Percentiles rank a stretch among this genome's conserved stretches.
phyloP scores from a whole-genome alignment of 306 rosid species.

The Sicyos baderoa region DNA sequence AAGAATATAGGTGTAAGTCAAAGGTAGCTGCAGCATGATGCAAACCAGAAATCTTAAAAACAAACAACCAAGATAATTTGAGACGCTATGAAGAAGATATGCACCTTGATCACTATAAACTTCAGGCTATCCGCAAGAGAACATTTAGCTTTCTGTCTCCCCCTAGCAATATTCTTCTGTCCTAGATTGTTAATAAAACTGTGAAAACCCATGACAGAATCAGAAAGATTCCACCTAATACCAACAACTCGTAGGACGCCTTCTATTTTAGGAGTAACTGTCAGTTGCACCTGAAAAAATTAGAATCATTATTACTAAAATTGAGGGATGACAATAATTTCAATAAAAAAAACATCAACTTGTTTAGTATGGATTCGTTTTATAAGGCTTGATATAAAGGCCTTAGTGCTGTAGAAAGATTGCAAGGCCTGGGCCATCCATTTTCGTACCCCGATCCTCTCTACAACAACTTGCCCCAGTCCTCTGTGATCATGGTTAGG shows the following conservation, averaged over 20 bases:
- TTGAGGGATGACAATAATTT: neutral
- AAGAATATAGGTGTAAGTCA: slow-evolving; percentile 1
- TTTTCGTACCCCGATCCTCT: no score
- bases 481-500: neutral
- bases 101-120: slow-evolving; percentile 81
- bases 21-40: slow-evolving; percentile 21
- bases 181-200: slow-evolving; percentile 50
- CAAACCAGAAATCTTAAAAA: neutral
- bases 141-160: slow-evolving; percentile 43
- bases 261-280: slow-evolving; percentile 66
- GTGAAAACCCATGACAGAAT: slow-evolving; percentile 62
- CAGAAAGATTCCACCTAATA: slow-evolving; percentile 79
- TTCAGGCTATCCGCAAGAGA: slow-evolving; percentile 48
- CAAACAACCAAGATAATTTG: slow-evolving; percentile 1
- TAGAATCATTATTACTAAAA: neutral
- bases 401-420: no score
- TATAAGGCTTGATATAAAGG: no score
- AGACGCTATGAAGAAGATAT: slow-evolving; percentile 16
- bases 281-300: slow-evolving; percentile 68
- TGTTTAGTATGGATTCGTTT: no score
- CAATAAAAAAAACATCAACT: neutral
- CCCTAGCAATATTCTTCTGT: slow-evolving; percentile 48
- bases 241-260: slow-evolving; percentile 79
- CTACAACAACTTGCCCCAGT: no score
- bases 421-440: no score